Percentiles rank a stretch among this genome's conserved stretches.
Evolutionary conservation across 768 basidiomycete species (phyloP).

Genomic region (Russula olivacea): DNA sequence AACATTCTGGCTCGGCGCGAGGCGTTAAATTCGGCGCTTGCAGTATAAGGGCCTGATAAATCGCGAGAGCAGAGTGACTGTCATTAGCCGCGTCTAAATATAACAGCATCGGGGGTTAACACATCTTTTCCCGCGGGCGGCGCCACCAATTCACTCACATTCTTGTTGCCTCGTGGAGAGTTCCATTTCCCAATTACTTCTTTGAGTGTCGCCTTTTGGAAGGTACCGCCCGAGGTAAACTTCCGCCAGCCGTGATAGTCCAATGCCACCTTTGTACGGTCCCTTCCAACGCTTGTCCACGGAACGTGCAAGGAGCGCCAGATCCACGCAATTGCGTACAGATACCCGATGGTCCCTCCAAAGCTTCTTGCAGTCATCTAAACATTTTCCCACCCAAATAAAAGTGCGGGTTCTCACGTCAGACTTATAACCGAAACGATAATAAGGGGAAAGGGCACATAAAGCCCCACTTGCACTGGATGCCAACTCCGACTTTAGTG

Average conservation of each 20-base stretch:
- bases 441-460: background rate
- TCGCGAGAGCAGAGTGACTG: constrained; percentile 53
- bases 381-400: background rate
- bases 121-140: background rate
- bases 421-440: background rate
- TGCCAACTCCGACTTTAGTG: constrained; percentile 66
- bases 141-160: constrained; percentile 44
- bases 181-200: constrained; percentile 62
- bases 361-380: constrained; percentile 67
- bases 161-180: constrained; percentile 46
- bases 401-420: background rate
- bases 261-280: constrained; percentile 51
- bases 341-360: constrained; percentile 41
- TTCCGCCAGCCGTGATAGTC: constrained; percentile 60
- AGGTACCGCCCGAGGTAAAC: constrained; percentile 49
- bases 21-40: constrained; percentile 40
- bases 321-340: constrained; percentile 55
- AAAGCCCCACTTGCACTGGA: constrained; percentile 45
- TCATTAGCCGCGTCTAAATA: constrained; percentile 67
- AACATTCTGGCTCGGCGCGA: constrained; percentile 38
- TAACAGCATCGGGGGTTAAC: background rate
- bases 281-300: constrained; percentile 72
- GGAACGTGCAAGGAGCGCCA: constrained; percentile 60
- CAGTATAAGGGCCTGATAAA: constrained; percentile 43
- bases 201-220: constrained; percentile 52